Percentiles rank a stretch among this genome's conserved stretches.
Conservation (phyloP, 2,329 filamentous ascomycete genomes). For the Cladobotryum mycophilum region DNA sequence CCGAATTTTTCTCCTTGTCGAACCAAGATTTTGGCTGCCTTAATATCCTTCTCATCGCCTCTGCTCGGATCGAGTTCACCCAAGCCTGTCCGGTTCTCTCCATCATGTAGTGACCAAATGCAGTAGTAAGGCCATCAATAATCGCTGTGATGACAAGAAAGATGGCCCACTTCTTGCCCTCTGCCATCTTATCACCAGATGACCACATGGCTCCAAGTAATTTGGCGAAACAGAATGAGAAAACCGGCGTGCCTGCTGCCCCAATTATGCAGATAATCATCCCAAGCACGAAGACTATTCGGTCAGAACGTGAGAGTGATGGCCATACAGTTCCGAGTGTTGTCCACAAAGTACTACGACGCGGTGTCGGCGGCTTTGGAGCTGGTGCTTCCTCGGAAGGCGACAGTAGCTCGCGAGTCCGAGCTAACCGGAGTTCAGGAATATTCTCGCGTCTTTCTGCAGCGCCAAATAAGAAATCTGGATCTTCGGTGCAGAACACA, state of each 20-base stretch:
- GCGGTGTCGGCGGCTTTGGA: not conserved
- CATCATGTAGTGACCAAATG: constrained; percentile 62
- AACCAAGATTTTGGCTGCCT: constrained; percentile 77
- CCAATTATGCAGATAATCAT: constrained; percentile 57
- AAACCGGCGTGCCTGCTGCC: constrained; percentile 63
- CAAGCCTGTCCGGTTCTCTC: constrained; percentile 69
- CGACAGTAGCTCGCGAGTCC: constrained; percentile 11
- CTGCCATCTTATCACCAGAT: constrained; percentile 37
- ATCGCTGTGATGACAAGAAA: constrained; percentile 62
- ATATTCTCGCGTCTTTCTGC: constrained; percentile 26
- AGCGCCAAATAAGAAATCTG: constrained; percentile 17
- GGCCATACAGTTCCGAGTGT: constrained; percentile 60
- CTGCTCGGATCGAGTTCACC: constrained; percentile 64
- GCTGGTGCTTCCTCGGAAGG: not conserved
- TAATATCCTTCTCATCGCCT: constrained; percentile 64
- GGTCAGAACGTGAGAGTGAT: constrained; percentile 45
- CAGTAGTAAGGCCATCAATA: constrained; percentile 59
- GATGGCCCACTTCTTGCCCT: constrained; percentile 61
- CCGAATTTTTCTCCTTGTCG: constrained; percentile 58
- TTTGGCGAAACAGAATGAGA: constrained; percentile 69
- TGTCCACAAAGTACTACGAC: constrained; percentile 11
- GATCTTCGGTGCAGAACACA: constrained; percentile 10
- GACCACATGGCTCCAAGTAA: constrained; percentile 66
- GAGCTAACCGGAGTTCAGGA: constrained; percentile 10
- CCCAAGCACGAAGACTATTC: constrained; percentile 51